A percentile compares a stretch with the other conserved stretches of the same genome.
phyloP scores from a whole-genome alignment of 768 basidiomycete species.

The Dioszegia aurantiaca region DNA sequence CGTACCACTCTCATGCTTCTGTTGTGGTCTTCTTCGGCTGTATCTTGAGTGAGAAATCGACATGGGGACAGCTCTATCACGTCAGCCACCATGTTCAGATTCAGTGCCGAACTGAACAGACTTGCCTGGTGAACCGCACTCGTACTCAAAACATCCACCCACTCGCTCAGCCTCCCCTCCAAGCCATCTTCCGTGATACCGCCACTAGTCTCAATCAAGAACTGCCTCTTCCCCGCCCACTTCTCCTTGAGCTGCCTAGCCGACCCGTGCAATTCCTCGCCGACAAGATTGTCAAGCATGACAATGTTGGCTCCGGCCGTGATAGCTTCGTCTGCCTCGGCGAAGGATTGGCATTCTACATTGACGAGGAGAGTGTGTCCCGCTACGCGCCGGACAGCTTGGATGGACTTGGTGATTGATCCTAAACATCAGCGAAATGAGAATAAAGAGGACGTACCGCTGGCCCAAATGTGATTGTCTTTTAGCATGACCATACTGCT shows the following conservation, averaged over 20 bases:
- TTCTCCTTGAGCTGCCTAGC: constrained; percentile 70
- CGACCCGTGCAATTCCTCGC: constrained; percentile 64
- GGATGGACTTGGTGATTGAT: constrained; percentile 83
- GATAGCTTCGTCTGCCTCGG: constrained; percentile 95
- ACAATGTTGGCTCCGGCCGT: constrained; percentile 89
- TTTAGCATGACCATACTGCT: constrained; percentile 99
- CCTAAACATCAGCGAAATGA: constrained; percentile 54
- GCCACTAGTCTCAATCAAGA: constrained; percentile 89
- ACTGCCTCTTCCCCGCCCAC: constrained; percentile 73
- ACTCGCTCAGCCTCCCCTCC: constrained; percentile 65
- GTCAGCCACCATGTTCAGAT: neutral
- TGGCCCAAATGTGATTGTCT: constrained; percentile 98
- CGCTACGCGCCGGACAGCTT: constrained; percentile 79
- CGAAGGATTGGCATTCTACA: constrained; percentile 84
- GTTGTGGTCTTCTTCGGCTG: constrained; percentile 60
- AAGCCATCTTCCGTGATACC: constrained; percentile 88
- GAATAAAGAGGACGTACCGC: constrained; percentile 58
- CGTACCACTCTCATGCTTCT: no score
- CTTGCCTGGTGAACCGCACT: constrained; percentile 50
- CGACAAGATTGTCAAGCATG: constrained; percentile 93
- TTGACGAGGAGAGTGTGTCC: constrained; percentile 90
- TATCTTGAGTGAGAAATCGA: constrained; percentile 96
- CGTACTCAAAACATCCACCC: constrained; percentile 84
- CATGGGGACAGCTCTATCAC: constrained; percentile 74
- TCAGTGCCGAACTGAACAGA: neutral